Percentiles rank a stretch among this genome's conserved stretches.
Evolutionary conservation across 768 basidiomycete species (phyloP).

Genomic region (Mycena epipterygia): DNA sequence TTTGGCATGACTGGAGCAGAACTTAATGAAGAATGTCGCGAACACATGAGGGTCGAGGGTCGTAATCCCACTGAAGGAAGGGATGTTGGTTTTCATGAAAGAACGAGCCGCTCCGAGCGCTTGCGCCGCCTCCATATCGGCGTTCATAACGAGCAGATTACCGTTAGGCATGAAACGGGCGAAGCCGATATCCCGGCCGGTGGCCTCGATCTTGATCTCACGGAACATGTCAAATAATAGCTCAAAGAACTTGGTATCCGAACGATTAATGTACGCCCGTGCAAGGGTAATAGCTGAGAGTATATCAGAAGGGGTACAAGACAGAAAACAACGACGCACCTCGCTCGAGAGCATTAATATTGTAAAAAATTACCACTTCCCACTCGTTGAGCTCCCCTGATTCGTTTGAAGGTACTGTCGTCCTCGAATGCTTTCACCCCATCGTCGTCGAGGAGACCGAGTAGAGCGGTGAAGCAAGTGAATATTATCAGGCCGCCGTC

Average conservation of each 20-base stretch:
- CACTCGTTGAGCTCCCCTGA: slow-evolving; percentile 16
- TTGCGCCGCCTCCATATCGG: slow-evolving; percentile 28
- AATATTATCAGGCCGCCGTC: slow-evolving; percentile 40
- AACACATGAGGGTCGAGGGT: not conserved
- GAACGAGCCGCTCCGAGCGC: too few species aligned
- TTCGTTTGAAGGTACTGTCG: slow-evolving; percentile 21
- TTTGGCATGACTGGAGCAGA: slow-evolving; percentile 7
- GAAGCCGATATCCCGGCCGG: slow-evolving; percentile 13
- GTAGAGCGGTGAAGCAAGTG: slow-evolving; percentile 30
- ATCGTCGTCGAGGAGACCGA: slow-evolving; percentile 32
- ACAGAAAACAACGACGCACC: too few species aligned
- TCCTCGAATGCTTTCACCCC: slow-evolving; percentile 13
- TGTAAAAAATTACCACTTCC: not conserved
- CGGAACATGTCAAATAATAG: slow-evolving; percentile 13
- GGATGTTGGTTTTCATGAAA: slow-evolving; percentile 2
- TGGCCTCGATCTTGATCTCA: not conserved
- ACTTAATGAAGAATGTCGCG: slow-evolving; percentile 6
- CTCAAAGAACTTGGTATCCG: slow-evolving; percentile 10
- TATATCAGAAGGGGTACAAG: not conserved
- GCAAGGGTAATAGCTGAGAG: slow-evolving; percentile 12
- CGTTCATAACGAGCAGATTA: slow-evolving; percentile 22
- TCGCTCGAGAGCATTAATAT: too few species aligned
- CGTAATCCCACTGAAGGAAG: slow-evolving; percentile 2
- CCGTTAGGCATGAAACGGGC: slow-evolving; percentile 15
- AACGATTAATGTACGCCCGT: slow-evolving; percentile 17